A percentile compares a stretch with the other conserved stretches of the same genome.
Conservation (phyloP, 441 rosid species). For the Adansonia gregorii region DNA sequence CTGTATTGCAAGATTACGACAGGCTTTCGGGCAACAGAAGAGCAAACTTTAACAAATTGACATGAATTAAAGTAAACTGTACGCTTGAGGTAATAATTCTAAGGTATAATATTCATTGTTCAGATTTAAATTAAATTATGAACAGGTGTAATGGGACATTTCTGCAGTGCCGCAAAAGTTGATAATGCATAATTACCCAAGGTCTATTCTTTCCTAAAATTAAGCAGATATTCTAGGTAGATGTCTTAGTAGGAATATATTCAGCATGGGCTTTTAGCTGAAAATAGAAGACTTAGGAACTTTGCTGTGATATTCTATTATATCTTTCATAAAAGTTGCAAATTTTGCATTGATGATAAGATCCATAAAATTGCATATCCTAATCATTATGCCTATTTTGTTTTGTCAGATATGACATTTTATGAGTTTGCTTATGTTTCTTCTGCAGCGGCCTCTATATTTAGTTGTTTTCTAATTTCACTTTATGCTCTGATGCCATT, state of each 20-base stretch:
- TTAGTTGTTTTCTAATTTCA: not conserved
- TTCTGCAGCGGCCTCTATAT: too few species aligned
- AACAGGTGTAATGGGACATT: not conserved
- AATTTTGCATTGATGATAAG: not conserved
- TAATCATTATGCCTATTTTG: not conserved
- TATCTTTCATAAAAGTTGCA: not conserved
- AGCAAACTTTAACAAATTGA: too few species aligned
- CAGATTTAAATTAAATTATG: not conserved
- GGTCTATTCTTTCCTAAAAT: not conserved
- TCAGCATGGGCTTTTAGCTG: not conserved
- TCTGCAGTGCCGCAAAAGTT: not conserved
- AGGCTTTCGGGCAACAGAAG: too few species aligned
- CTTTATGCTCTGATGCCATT: constrained; percentile 28
- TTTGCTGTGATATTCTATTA: too few species aligned
- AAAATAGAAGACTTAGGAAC: not conserved
- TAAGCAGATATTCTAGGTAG: not conserved
- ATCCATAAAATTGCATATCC: not conserved
- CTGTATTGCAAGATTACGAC: too few species aligned
- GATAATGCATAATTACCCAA: not conserved
- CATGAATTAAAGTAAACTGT: too few species aligned
- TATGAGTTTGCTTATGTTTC: too few species aligned
- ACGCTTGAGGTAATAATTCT: not conserved
- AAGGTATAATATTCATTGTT: too few species aligned
- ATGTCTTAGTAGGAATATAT: not conserved
- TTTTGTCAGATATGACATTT: constrained; percentile 35